A percentile compares a stretch with the other conserved stretches of the same genome.
Conservation (phyloP, 805 yeast genomes). For the Candida saitoana region DNA sequence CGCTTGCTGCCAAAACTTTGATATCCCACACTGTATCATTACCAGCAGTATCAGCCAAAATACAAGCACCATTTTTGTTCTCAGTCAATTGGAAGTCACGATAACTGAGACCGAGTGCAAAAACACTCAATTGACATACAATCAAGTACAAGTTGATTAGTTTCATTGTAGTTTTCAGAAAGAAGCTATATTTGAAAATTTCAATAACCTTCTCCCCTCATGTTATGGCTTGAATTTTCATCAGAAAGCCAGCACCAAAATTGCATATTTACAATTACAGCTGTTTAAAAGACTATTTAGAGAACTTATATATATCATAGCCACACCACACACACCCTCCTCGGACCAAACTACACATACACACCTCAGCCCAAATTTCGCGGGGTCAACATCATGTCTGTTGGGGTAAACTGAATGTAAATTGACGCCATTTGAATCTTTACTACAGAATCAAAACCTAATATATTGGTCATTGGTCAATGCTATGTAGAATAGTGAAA, state of each 20-base stretch:
- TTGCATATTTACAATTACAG: no score
- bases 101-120: slow-evolving; percentile 1
- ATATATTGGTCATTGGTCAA: no score
- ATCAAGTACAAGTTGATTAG: neutral
- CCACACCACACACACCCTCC: no score
- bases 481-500: no score
- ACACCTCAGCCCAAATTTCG: no score
- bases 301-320: no score
- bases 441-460: no score
- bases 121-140: neutral
- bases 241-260: neutral
- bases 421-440: no score
- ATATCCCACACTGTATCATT: neutral
- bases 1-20: neutral
- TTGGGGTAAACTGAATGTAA: no score
- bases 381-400: no score
- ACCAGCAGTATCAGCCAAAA: slow-evolving; percentile 5
- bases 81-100: slow-evolving; percentile 6
- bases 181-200: neutral
- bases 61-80: slow-evolving; percentile 9
- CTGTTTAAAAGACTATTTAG: no score
- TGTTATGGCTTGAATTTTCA: neutral
- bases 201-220: neutral
- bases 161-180: neutral
- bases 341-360: no score